Evolutionary conservation across 331 rosid genomes (phyloP), one percentile per base, ranked within the genome.

Genomic region (Cydonia oblonga): DNA sequence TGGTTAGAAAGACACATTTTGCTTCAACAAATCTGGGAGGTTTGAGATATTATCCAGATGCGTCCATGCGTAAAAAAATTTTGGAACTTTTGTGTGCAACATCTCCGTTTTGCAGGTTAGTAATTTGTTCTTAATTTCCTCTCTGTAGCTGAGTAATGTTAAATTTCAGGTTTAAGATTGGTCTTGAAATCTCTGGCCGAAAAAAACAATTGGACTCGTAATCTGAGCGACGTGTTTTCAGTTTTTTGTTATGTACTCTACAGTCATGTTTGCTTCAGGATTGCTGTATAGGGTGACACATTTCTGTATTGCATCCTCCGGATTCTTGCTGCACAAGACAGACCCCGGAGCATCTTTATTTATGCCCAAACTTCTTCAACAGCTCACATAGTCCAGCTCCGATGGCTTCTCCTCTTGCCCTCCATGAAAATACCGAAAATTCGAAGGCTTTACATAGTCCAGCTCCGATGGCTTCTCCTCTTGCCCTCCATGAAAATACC

Each of bases 401-500:
- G n/a, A n/a, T n/a, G n/a, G n/a, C n/a, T n/a, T n/a, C n/a, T n/a
- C n/a, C n/a, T n/a, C n/a, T n/a, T n/a, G n/a, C n/a, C n/a, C n/a
- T n/a, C n/a, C n/a, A n/a, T n/a, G n/a, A n/a, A n/a, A n/a, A n/a
- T n/a, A n/a, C n/a, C n/a, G n/a, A n/a, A n/a, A n/a, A n/a, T n/a
- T n/a, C n/a, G n/a, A n/a, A n/a, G n/a, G n/a, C n/a, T n/a, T n/a
- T n/a, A n/a, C 44, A 77, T 79, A 88, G 66, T 93, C 97, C 20
- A 87, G 89, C 70, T 83, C 82, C 0, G 90, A 68, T 0, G 96
- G 92, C 78, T 88, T 91, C 84, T 81, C 92, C 1, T 96, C 88
- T 69, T 93, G 97, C 68, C 97, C 97, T 81, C 98, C 87, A 0
- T 78, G 87, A 25, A 91, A 93, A 79, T 91, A 93, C 82, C 96